A percentile compares a stretch with the other conserved stretches of the same genome.
Evolutionary conservation across 2,329 filamentous ascomycete species (phyloP).

Genomic region (Colletotrichum simmondsii): DNA sequence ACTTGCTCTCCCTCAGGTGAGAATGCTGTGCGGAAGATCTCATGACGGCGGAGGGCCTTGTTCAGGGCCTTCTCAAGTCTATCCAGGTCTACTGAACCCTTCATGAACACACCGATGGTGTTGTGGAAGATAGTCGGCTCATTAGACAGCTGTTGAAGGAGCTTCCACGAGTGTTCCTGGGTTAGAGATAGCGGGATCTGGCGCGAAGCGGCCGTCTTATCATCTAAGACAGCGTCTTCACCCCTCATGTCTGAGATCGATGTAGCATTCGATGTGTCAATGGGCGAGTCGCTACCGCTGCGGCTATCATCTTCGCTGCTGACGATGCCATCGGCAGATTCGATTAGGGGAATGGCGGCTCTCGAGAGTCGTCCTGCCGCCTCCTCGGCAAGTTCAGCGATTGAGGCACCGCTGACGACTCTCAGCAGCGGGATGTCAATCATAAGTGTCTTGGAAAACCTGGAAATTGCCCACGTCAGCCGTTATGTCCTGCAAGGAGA

Average conservation of each 20-base stretch:
- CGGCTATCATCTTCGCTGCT: not conserved
- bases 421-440: conserved; percentile 58
- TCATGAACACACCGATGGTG: conserved; percentile 40
- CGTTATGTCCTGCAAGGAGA: not conserved
- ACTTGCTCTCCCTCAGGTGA: not conserved
- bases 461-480: not conserved
- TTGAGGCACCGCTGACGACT: conserved; percentile 48
- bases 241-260: not conserved
- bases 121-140: conserved; percentile 56
- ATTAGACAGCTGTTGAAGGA: conserved; percentile 43
- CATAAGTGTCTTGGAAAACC: conserved; percentile 56
- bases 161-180: conserved; percentile 32
- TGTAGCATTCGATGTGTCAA: not conserved
- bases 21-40: conserved; percentile 47
- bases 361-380: conserved; percentile 1
- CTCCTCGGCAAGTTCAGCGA: conserved; percentile 31
- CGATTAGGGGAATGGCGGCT: conserved; percentile 4
- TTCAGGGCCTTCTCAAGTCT: conserved; percentile 47
- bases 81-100: conserved; percentile 45
- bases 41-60: conserved; percentile 42
- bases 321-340: not conserved
- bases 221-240: not conserved
- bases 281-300: not conserved
- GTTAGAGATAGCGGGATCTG: not conserved
- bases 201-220: not conserved